Evolutionary conservation across 2,329 filamentous ascomycete genomes (phyloP).

Genomic region (Lasiodiplodia sp.): DNA sequence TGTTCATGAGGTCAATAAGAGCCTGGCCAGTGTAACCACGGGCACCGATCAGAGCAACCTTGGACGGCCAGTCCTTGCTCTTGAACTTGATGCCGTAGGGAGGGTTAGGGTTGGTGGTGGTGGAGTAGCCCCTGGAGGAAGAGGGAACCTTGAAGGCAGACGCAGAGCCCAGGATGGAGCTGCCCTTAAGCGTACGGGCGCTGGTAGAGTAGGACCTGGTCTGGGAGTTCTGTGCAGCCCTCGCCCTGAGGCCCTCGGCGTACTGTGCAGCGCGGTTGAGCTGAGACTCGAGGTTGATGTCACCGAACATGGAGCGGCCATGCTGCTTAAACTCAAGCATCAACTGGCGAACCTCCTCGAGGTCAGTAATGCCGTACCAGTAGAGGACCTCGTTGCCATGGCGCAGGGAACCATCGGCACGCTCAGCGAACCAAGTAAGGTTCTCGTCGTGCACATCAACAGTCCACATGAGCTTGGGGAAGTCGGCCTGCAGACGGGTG

Average conservation of each 20-base stretch:
- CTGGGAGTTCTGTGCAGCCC: conserved; percentile 62
- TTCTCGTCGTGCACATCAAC: conserved; percentile 96
- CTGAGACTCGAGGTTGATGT: conserved; percentile 87
- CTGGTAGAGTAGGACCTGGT: conserved; percentile 73
- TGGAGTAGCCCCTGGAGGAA: conserved; percentile 61
- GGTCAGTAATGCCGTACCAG: conserved; percentile 81
- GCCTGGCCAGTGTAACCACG: conserved; percentile 95
- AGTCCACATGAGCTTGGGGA: conserved; percentile 92
- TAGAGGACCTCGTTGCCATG: conserved; percentile 88
- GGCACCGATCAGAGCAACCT: conserved; percentile 86
- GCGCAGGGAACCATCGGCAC: conserved; percentile 90
- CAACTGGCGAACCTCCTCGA: conserved; percentile 80
- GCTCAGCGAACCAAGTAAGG: conserved; percentile 97
- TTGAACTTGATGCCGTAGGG: conserved; percentile 88
- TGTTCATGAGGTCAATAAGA: conserved; percentile 84
- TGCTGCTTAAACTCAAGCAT: conserved; percentile 86
- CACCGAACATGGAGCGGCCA: conserved; percentile 85
- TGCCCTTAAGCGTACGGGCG: conserved; percentile 40
- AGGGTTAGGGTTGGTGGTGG: conserved; percentile 84
- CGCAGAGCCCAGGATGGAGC: conserved; percentile 9
- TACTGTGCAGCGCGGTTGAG: conserved; percentile 79
- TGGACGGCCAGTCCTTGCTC: conserved; percentile 79
- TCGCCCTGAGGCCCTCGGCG: conserved; percentile 66
- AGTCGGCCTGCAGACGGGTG: conserved; percentile 90
- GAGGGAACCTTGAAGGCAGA: conserved; percentile 15